Conservation (phyloP, 2,329 filamentous ascomycete genomes). For the Penicillium sp. region DNA sequence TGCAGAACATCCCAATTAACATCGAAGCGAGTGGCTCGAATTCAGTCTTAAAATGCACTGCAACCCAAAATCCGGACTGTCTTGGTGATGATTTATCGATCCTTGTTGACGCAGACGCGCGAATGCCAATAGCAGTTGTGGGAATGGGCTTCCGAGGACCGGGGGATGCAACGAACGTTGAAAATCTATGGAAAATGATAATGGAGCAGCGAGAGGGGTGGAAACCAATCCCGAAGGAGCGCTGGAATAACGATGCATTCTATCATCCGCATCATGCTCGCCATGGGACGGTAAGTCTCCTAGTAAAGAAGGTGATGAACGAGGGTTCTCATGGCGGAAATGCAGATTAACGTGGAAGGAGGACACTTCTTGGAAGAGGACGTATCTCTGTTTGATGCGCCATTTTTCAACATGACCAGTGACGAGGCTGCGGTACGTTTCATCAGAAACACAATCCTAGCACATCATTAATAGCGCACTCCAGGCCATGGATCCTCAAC, state of each 20-base stretch:
- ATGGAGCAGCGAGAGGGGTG: constrained; percentile 19
- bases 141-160: constrained; percentile 29
- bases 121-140: constrained; percentile 26
- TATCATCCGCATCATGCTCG: constrained; percentile 26
- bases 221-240: constrained; percentile 17
- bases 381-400: constrained; percentile 31
- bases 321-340: not conserved
- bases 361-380: constrained; percentile 30
- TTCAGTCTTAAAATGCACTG: not conserved
- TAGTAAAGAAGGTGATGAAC: not conserved
- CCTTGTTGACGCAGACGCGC: constrained; percentile 1
- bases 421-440: constrained; percentile 29
- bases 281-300: constrained; percentile 24
- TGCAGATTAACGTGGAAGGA: constrained; percentile 26
- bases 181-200: constrained; percentile 26
- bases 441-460: not conserved
- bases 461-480: not conserved
- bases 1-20: not conserved
- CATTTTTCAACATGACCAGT: constrained; percentile 35
- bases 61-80: not conserved
- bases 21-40: not conserved
- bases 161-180: constrained; percentile 18
- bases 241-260: constrained; percentile 26
- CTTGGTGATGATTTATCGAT: not conserved
- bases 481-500: constrained; percentile 33